Evolutionary conservation across 495 filamentous ascomycete species (phyloP), one percentile per base, ranked within the genome.

Genomic region (Xylaria nigripes): DNA sequence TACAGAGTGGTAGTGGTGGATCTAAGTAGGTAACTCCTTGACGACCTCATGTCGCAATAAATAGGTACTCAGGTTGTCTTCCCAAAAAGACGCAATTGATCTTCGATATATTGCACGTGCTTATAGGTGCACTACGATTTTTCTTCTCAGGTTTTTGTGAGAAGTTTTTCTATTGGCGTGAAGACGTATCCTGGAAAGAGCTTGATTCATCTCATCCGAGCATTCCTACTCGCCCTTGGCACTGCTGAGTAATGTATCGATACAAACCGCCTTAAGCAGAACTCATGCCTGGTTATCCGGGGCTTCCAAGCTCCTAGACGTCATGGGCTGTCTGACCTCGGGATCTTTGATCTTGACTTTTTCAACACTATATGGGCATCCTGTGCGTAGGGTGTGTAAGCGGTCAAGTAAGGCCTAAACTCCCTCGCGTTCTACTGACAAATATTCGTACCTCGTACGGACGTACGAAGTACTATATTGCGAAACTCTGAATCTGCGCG

Each of bases 151-250:
- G 62, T 67, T 45, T 72, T 55, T 0, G 58, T 49, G 18, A 83
- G 56, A 46, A 82, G 83, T 0, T 72, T 69, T 56, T 78, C 73
- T 5, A 67, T 55, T 19, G 60, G 13, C 15, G 69, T 74, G 50
- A 82, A 78, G 60, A 76, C 54, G 50, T 75, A 79, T 16, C 79
- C 73, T 0, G 79, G 76, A 22, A 83, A 58, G 21, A 82, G 50
- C 22, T n/a, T 63, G 61, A 58, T 83, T 84, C 63, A 68, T 77
- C 56, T 76, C 77, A 48, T 81, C 74, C 19, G 73, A 77, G 0
- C 76, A 68, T 44, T 63, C 56, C 59, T 64, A 75, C 0, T 68
- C 70, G 12, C 72, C 72, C 0, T 60, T 65, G 1, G 61, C 43
- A 41, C 66, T 70, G 15, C 62, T 71, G 10, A 80, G 46, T 1